Conservation (phyloP, 306 rosid species). For the Casuarina glauca region DNA sequence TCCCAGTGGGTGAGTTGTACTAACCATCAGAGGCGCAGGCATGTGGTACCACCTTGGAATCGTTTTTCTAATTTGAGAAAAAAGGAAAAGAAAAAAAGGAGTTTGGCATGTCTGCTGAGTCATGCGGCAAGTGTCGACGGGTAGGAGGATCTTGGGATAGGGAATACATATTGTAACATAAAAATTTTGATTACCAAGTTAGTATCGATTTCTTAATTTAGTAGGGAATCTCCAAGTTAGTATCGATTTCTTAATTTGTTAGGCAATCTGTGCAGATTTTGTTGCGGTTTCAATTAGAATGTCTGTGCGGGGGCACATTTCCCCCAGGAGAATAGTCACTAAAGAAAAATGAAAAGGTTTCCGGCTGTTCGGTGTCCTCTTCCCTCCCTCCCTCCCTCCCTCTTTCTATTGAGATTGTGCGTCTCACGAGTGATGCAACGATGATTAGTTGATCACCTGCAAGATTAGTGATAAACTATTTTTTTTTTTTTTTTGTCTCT, state of each 20-base stretch:
- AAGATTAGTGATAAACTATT: too few species aligned
- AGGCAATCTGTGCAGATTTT: conserved; percentile 34
- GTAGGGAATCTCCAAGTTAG: neutral
- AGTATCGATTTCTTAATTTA: conserved; percentile 11
- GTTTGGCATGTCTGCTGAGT: conserved; percentile 18
- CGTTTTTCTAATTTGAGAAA: conserved; percentile 15
- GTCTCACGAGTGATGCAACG: too few species aligned
- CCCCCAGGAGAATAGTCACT: conserved; percentile 36
- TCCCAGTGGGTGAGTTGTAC: conserved; percentile 22
- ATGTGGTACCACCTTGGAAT: conserved; percentile 6
- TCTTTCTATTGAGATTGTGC: too few species aligned
- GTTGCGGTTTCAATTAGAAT: conserved; percentile 41
- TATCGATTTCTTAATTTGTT: conserved; percentile 12
- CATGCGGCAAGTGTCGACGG: conserved; percentile 16
- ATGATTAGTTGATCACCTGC: too few species aligned
- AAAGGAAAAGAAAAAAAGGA: conserved; percentile 13
- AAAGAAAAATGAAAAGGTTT: conserved; percentile 18
- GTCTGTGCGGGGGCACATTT: conserved; percentile 33
- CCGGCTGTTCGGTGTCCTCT: neutral
- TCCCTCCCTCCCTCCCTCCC: too few species aligned
- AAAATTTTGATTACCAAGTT: conserved; percentile 20
- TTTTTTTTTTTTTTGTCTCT: too few species aligned
- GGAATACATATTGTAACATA: conserved; percentile 20
- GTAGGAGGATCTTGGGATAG: conserved; percentile 26
- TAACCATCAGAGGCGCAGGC: conserved; percentile 22